These are phyloP conservation scores for Picochlorum sp. DNA, from an alignment of 139 green algal species.

Conservation along the genomic window DNA sequence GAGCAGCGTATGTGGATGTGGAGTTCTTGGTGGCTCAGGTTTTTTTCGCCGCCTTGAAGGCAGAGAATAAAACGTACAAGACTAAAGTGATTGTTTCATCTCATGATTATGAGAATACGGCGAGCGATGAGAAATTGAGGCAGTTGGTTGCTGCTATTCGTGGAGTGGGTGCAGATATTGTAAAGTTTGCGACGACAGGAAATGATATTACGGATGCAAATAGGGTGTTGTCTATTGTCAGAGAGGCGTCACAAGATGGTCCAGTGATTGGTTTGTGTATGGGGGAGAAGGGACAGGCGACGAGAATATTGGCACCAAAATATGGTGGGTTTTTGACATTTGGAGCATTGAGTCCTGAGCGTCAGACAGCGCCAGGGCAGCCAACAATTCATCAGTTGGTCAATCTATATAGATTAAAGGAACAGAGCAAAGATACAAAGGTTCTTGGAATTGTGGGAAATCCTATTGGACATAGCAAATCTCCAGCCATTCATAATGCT, in stretches of 20 bases:
- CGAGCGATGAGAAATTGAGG: constrained; percentile 50
- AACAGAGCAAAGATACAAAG: constrained; percentile 53
- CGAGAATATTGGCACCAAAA: constrained; percentile 85
- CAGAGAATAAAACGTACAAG: constrained; percentile 11
- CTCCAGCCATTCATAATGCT: constrained; percentile 82
- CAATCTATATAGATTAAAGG: constrained; percentile 51
- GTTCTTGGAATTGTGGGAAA: constrained; percentile 85
- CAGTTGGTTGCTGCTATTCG: constrained; percentile 46
- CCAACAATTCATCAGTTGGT: constrained; percentile 38
- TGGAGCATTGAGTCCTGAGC: constrained; percentile 63
- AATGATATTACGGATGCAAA: constrained; percentile 66
- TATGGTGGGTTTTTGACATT: constrained; percentile 93
- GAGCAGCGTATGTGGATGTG: constrained; percentile 84
- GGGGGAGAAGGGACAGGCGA: constrained; percentile 78
- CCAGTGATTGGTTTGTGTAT: constrained; percentile 87
- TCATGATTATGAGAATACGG: constrained; percentile 84
- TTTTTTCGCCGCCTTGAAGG: constrained; percentile 54
- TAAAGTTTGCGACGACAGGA: constrained; percentile 88
- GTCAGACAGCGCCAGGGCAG: constrained; percentile 30
- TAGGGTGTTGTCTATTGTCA: constrained; percentile 64
- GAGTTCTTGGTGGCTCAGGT: constrained; percentile 68
- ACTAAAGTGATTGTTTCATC: constrained; percentile 86
- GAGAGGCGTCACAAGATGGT: constrained; percentile 27
- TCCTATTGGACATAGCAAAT: constrained; percentile 77
- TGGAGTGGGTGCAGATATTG: constrained; percentile 70